Evolutionary conservation across 208 protist species (phyloP).

Genomic region (Leishmania tropica): DNA sequence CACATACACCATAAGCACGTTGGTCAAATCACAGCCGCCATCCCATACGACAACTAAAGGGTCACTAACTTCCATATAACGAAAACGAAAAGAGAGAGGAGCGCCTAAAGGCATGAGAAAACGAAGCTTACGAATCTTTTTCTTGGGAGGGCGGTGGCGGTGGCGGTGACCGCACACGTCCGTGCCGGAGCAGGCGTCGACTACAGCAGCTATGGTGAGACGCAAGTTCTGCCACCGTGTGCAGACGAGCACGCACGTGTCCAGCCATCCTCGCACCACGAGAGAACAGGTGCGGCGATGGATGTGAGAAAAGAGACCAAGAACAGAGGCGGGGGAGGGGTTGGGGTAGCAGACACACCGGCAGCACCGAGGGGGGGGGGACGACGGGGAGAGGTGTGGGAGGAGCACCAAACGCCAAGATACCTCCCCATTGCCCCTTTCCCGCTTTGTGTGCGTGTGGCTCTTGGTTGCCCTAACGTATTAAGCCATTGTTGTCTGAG

Average conservation of each 20-base stretch:
- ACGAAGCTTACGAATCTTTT: not conserved
- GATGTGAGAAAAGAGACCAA: not conserved
- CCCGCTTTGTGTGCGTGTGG: no score
- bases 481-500: not conserved
- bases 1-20: not conserved
- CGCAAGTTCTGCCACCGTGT: not conserved
- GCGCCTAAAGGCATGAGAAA: not conserved
- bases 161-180: not conserved
- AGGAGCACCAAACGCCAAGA: not conserved
- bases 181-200: not conserved
- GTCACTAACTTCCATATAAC: not conserved
- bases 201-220: not conserved
- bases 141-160: not conserved
- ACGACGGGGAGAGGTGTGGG: not conserved
- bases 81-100: not conserved
- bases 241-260: not conserved
- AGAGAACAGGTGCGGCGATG: not conserved
- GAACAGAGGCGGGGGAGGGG: not conserved
- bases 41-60: not conserved
- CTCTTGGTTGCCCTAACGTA: no score
- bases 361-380: not conserved
- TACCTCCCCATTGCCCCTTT: not conserved
- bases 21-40: not conserved
- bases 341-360: not conserved
- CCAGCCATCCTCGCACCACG: not conserved